Conservation (phyloP, 2,329 filamentous ascomycete genomes). For the Ascochyta koolunga region DNA sequence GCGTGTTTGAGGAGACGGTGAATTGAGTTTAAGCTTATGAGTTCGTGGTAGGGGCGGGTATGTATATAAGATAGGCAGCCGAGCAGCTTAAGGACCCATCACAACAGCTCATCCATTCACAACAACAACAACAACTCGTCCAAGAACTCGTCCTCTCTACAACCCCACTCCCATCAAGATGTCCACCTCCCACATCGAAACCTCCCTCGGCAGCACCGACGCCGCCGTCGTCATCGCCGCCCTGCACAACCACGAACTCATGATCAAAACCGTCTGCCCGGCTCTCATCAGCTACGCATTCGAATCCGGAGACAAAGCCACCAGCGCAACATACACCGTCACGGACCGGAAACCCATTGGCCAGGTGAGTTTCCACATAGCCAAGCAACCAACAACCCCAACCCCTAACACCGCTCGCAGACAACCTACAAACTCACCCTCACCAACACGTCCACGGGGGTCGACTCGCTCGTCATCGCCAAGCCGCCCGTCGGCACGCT, state of each 20-base stretch:
- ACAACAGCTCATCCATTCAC: conserved; percentile 13
- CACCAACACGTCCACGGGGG: conserved; percentile 42
- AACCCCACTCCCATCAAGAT: conserved; percentile 26
- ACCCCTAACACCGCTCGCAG: conserved; percentile 17
- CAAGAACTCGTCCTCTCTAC: neutral
- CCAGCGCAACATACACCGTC: conserved; percentile 42
- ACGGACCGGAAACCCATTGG: conserved; percentile 51
- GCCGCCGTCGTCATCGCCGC: conserved; percentile 38
- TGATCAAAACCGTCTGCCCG: conserved; percentile 49
- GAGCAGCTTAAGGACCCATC: conserved; percentile 1
- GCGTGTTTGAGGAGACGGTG: conserved; percentile 4
- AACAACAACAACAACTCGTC: neutral
- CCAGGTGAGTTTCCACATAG: conserved; percentile 27
- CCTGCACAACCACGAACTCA: conserved; percentile 49
- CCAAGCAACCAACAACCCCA: neutral
- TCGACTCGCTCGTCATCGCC: conserved; percentile 48
- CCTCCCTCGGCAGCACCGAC: conserved; percentile 36
- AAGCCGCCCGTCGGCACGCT: conserved; percentile 49
- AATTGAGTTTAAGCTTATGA: conserved; percentile 2
- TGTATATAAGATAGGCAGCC: conserved; percentile 15
- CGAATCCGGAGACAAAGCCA: conserved; percentile 38
- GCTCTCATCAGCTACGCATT: conserved; percentile 43
- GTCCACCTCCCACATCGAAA: conserved; percentile 48
- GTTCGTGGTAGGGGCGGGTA: conserved; percentile 2
- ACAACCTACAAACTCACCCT: conserved; percentile 52